phyloP scores from a whole-genome alignment of 2,329 filamentous ascomycete genomes.

The Pestalotiopsis sp. region DNA sequence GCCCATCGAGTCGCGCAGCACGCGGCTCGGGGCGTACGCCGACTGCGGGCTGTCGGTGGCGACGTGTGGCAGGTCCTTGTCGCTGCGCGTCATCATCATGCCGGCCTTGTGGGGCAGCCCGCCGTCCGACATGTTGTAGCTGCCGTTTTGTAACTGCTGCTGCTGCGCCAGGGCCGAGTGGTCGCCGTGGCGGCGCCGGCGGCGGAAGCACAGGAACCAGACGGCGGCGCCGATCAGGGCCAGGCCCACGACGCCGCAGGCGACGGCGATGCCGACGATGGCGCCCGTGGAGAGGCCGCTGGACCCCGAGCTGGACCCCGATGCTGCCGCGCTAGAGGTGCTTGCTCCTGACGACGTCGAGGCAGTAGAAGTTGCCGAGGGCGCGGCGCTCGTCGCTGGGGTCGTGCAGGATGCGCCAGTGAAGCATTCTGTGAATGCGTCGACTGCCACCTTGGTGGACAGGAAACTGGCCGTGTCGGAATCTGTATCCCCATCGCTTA shows the following conservation, averaged over 20 bases:
- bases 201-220: slow-evolving; percentile 45
- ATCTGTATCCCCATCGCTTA: background rate
- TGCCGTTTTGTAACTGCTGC: slow-evolving; percentile 13
- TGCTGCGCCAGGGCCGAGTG: slow-evolving; percentile 19
- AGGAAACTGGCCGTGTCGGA: background rate
- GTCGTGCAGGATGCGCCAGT: background rate
- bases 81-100: slow-evolving; percentile 31
- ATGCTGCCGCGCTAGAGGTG: background rate
- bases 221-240: slow-evolving; percentile 38
- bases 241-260: slow-evolving; percentile 29
- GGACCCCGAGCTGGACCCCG: background rate
- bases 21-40: slow-evolving; percentile 45
- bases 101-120: slow-evolving; percentile 36
- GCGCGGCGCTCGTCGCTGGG: background rate
- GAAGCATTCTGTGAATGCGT: background rate
- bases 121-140: slow-evolving; percentile 26
- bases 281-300: slow-evolving; percentile 41
- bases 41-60: slow-evolving; percentile 41
- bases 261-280: slow-evolving; percentile 50
- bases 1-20: slow-evolving; percentile 15
- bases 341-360: background rate
- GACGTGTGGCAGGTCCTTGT: slow-evolving; percentile 46
- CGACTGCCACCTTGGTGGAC: background rate
- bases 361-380: background rate
- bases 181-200: slow-evolving; percentile 33